These are phyloP conservation scores for Psilocybe sp. DNA, from an alignment of 768 basidiomycete species.

Conservation along the genomic window DNA sequence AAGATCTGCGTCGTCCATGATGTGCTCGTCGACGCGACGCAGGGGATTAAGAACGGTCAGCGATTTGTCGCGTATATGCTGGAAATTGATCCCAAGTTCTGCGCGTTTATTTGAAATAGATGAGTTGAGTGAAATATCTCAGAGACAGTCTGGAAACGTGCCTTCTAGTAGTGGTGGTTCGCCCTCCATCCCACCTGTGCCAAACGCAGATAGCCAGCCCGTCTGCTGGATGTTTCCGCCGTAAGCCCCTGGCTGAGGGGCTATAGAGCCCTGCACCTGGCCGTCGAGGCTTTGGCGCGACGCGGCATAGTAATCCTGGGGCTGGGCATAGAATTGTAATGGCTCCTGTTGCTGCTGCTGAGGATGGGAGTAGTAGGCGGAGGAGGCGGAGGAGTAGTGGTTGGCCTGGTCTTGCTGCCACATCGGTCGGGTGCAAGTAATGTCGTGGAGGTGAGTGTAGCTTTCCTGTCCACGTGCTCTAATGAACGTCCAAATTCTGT, in stretches of 20 bases:
- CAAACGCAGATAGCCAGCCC: slow-evolving; percentile 95
- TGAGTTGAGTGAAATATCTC: not conserved
- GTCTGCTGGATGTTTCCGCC: slow-evolving; percentile 77
- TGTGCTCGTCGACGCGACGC: slow-evolving; percentile 76
- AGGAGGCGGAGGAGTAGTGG: slow-evolving; percentile 55
- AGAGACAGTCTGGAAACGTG: slow-evolving; percentile 28
- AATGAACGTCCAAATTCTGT: slow-evolving; percentile 4
- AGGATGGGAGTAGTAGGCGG: slow-evolving; percentile 49
- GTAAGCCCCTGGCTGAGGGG: slow-evolving; percentile 47
- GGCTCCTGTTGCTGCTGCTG: slow-evolving; percentile 50
- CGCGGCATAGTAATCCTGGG: slow-evolving; percentile 52
- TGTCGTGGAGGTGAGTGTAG: slow-evolving; percentile 6
- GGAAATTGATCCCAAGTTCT: slow-evolving; percentile 98
- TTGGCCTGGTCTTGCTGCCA: slow-evolving; percentile 58
- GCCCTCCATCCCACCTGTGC: slow-evolving; percentile 92
- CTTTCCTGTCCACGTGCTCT: slow-evolving; percentile 39
- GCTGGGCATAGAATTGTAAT: slow-evolving; percentile 78
- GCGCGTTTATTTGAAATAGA: slow-evolving; percentile 1
- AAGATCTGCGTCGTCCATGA: slow-evolving; percentile 99
- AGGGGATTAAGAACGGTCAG: slow-evolving; percentile 95
- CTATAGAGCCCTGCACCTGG: slow-evolving; percentile 53
- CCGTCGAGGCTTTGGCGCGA: slow-evolving; percentile 79
- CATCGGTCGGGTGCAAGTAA: slow-evolving; percentile 37
- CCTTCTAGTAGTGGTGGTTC: slow-evolving; percentile 96
- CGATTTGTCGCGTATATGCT: slow-evolving; percentile 92